Evolutionary conservation across 164 flowering plant genomes (phyloP), one percentile per base, ranked within the genome.

Genomic region (Nelumbo lutea): DNA sequence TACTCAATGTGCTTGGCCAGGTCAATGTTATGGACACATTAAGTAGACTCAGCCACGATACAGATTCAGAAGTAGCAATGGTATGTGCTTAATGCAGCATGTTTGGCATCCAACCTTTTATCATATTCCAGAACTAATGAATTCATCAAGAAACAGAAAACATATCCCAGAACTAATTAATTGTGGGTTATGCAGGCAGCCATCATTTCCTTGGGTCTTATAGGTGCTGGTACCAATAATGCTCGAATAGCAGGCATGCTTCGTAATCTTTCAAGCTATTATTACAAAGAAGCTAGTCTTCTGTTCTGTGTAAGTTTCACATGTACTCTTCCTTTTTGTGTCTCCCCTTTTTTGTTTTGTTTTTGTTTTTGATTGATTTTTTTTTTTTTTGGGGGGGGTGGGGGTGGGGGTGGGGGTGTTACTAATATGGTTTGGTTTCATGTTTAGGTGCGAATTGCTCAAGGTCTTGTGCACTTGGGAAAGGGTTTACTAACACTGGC

Each of bases 231-330:
- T 51, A 96, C 99, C 65, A 96, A 96, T 76, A 96, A 96, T 85
- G 99, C 98, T 47, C 82, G 98, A 61, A 90, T 96, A 53, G 99
- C 99, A 74, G 98, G 96, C 79, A 91, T 96, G 97, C 98, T 96
- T 70, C 95, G 99, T 42, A 93, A 91, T 65, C 93, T 96, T 65
- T 96, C 99, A 6, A 93, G 96, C 75, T 96, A 96, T 76, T 93
- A 96, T 79, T 93, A 87, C 86, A 93, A 91, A 83, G 98, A 96
- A 75, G 92, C 99, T 64, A 90, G 84, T 81, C 96, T 90, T 62
- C 89, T 96, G 5, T 96, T 93, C 77, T 84, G 95, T 78, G 99
- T 95, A 89, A 72, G 79, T 44, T 76, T 55, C 66, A 62, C 40
- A 9, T 62, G 1, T n/a, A 1, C 27, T 3, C 11, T 53, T 53